These are phyloP conservation scores for Flaveria brownii DNA, from an alignment of 129 eudicot species.

Conservation along the genomic window DNA sequence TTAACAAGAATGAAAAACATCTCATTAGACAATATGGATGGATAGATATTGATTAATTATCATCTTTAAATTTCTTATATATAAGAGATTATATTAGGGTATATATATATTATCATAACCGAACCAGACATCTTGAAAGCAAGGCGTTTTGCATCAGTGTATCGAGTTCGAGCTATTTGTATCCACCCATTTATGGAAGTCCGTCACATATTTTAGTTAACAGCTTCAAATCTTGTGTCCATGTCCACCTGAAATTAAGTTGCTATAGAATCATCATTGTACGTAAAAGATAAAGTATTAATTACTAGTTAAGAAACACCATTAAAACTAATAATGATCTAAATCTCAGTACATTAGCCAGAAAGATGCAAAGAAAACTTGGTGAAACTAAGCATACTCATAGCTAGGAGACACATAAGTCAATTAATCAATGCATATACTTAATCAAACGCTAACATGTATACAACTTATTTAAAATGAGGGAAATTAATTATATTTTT, in stretches of 20 bases:
- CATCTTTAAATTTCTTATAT: conserved; percentile 10
- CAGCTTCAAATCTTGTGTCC: conserved; percentile 28
- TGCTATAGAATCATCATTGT: background rate
- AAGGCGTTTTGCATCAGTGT: conserved; percentile 32
- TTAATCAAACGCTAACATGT: background rate
- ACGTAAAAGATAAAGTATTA: background rate
- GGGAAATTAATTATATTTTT: background rate
- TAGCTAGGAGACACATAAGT: background rate
- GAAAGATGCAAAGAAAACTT: background rate
- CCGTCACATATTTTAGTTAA: conserved; percentile 18
- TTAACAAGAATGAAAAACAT: conserved; percentile 28
- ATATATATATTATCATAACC: conserved; percentile 17
- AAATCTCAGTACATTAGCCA: background rate
- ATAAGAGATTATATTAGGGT: background rate
- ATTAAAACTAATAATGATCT: background rate
- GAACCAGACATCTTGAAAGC: conserved; percentile 23
- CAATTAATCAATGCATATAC: background rate
- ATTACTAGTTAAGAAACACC: background rate
- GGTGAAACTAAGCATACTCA: background rate
- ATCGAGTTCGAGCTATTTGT: conserved; percentile 20
- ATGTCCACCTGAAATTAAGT: conserved; percentile 29
- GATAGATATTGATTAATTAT: conserved; percentile 11
- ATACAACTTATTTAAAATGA: background rate
- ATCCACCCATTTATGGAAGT: conserved; percentile 26
- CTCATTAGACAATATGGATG: conserved; percentile 19